Conservation (phyloP, 768 basidiomycete species). For the Hemileccinum rubropunctum region DNA sequence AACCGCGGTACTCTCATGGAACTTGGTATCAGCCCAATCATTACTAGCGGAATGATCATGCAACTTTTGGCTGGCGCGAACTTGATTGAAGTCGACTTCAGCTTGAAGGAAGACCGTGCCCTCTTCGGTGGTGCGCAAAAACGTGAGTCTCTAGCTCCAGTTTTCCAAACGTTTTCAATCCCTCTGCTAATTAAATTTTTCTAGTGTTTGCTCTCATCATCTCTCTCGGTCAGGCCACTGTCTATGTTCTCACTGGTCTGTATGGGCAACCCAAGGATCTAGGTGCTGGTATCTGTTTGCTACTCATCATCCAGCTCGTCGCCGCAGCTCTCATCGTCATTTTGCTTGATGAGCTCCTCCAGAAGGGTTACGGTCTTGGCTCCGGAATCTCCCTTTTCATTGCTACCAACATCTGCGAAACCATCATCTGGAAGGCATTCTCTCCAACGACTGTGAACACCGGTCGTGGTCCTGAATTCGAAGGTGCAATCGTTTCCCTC, state of each 20-base stretch:
- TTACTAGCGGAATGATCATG: constrained; percentile 99
- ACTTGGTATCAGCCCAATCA: constrained; percentile 95
- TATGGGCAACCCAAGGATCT: constrained; percentile 93
- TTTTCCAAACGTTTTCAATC: neutral
- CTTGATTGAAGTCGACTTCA: constrained; percentile 96
- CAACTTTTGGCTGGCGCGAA: constrained; percentile 97
- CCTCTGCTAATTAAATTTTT: neutral
- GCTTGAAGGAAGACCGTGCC: constrained; percentile 94
- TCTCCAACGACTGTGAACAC: constrained; percentile 98
- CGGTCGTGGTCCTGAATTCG: constrained; percentile 96
- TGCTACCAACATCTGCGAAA: constrained; percentile 99
- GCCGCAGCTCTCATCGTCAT: constrained; percentile 95
- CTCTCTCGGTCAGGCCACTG: constrained; percentile 92
- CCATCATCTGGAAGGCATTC: constrained; percentile 99
- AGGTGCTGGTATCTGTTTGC: constrained; percentile 94
- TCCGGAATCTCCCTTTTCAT: constrained; percentile 99
- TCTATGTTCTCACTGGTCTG: constrained; percentile 95
- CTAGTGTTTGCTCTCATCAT: constrained; percentile 98
- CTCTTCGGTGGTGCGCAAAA: constrained; percentile 97
- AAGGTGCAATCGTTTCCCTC: constrained; percentile 92
- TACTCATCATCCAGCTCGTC: constrained; percentile 95
- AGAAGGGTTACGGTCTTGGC: constrained; percentile 98
- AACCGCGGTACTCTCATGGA: constrained; percentile 99
- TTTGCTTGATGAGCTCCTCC: constrained; percentile 96
- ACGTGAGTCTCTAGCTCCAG: constrained; percentile 49